Percentiles rank a stretch among this genome's conserved stretches.
Evolutionary conservation across 768 basidiomycete species (phyloP).

Genomic region (Leccinum subtestaceum): DNA sequence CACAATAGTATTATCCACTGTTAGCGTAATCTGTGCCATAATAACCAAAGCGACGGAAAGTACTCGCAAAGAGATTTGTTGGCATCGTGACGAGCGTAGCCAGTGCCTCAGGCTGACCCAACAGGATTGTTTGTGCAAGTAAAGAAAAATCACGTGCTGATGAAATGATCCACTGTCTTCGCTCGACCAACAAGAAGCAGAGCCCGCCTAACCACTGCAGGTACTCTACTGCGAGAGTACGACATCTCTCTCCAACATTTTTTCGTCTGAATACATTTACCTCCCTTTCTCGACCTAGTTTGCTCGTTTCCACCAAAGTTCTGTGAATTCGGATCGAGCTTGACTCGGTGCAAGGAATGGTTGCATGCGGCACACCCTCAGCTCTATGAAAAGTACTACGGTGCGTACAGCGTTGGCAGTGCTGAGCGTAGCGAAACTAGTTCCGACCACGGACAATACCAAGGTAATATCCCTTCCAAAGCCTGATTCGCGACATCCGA

Average conservation of each 20-base stretch:
- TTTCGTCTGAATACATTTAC: neutral
- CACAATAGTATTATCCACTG: no score
- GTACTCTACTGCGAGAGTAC: constrained; percentile 67
- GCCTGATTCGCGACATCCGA: no score
- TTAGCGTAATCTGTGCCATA: no score
- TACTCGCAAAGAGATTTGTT: no score
- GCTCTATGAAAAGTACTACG: constrained; percentile 76
- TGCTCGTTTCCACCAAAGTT: constrained; percentile 93
- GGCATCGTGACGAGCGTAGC: no score
- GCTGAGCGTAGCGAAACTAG: no score
- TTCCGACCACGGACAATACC: no score
- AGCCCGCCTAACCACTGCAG: constrained; percentile 44
- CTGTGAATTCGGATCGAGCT: constrained; percentile 89
- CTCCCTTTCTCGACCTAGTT: constrained; percentile 42
- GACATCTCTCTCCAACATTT: neutral
- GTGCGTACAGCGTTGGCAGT: no score
- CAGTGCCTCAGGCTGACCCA: no score
- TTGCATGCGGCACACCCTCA: constrained; percentile 63
- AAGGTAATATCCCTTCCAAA: no score
- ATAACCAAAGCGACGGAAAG: no score
- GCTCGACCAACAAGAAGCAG: constrained; percentile 31
- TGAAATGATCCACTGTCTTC: constrained; percentile 28
- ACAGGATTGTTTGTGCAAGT: no score
- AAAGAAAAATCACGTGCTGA: constrained; percentile 18
- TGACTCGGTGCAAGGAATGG: constrained; percentile 93